These are phyloP conservation scores for Bryoerythrophyllum caledonicum DNA, from an alignment of 225 moss, liverwort and hornwort species.

Conservation along the genomic window DNA sequence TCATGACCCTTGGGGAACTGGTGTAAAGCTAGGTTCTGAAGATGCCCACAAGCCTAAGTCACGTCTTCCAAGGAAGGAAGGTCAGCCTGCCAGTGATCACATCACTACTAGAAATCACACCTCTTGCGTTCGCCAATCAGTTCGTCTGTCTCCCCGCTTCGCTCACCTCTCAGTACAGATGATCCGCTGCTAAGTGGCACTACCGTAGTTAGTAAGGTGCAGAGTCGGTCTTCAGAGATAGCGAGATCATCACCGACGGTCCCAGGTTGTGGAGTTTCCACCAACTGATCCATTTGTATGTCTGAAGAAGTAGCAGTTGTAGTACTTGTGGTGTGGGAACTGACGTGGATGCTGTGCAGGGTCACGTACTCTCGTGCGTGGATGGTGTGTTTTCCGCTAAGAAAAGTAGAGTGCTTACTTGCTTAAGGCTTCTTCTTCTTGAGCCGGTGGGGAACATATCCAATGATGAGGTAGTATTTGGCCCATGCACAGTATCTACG, in stretches of 20 bases:
- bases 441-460: constrained; percentile 31
- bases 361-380: constrained; percentile 31
- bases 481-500: constrained; percentile 64
- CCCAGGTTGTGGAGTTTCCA: too few relatives aligned
- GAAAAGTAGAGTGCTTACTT: not conserved
- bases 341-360: constrained; percentile 46
- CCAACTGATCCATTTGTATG: not conserved
- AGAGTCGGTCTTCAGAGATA: not conserved
- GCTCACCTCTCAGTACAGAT: not conserved
- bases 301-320: not conserved
- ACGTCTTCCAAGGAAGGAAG: not conserved
- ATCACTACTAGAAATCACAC: not conserved
- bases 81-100: not conserved
- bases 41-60: not conserved
- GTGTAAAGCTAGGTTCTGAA: not conserved
- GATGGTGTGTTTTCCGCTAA: constrained; percentile 31
- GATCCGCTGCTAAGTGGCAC: too few relatives aligned
- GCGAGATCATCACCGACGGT: not conserved
- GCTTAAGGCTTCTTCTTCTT: not conserved
- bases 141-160: not conserved
- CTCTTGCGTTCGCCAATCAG: not conserved
- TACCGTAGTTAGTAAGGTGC: too few relatives aligned
- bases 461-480: constrained; percentile 41
- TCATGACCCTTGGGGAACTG: not conserved
- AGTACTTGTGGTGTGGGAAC: constrained; percentile 20